Conservation (phyloP, 1,139 yeast species). For the Candida buenavistaensis region DNA sequence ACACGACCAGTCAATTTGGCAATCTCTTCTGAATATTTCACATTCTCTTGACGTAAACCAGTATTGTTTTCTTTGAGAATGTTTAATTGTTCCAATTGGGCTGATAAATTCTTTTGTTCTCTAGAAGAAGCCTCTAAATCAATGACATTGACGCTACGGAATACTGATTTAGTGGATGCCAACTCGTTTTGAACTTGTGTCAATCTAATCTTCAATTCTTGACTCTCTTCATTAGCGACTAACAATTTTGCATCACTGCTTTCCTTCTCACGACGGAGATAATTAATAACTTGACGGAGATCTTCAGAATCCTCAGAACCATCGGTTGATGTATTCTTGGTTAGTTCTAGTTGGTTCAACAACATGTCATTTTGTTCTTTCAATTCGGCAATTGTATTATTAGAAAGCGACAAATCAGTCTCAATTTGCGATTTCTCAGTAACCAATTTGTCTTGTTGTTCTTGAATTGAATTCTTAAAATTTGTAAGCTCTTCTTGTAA, state of each 20-base stretch:
- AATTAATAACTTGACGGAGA: slow-evolving; percentile 56
- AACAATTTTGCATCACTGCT: slow-evolving; percentile 61
- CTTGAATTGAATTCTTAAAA: slow-evolving; percentile 20
- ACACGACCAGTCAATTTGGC: slow-evolving; percentile 24
- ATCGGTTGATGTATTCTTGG: slow-evolving; percentile 17
- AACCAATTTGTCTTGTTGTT: slow-evolving; percentile 26
- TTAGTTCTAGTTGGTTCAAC: slow-evolving; percentile 66
- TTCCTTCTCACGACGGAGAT: slow-evolving; percentile 77
- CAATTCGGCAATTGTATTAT: slow-evolving; percentile 53
- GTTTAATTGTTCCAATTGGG: slow-evolving; percentile 67
- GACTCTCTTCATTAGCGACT: slow-evolving; percentile 49
- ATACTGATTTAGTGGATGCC: slow-evolving; percentile 44
- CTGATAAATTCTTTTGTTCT: slow-evolving; percentile 55
- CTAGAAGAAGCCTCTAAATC: slow-evolving; percentile 40
- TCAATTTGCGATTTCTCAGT: slow-evolving; percentile 38
- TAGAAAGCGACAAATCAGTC: slow-evolving; percentile 51
- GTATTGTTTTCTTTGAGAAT: slow-evolving; percentile 73
- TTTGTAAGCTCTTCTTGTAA: slow-evolving; percentile 27
- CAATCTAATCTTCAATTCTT: slow-evolving; percentile 45
- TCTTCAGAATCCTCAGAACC: slow-evolving; percentile 20
- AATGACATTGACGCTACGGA: slow-evolving; percentile 34
- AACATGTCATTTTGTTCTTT: slow-evolving; percentile 66
- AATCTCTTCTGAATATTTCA: slow-evolving; percentile 23
- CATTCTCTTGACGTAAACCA: slow-evolving; percentile 59
- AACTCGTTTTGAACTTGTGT: slow-evolving; percentile 42